Evolutionary conservation across 192 early-diverging fungal genomes (phyloP), one percentile per base, ranked within the genome.

Genomic region (Coemansia sp.): DNA sequence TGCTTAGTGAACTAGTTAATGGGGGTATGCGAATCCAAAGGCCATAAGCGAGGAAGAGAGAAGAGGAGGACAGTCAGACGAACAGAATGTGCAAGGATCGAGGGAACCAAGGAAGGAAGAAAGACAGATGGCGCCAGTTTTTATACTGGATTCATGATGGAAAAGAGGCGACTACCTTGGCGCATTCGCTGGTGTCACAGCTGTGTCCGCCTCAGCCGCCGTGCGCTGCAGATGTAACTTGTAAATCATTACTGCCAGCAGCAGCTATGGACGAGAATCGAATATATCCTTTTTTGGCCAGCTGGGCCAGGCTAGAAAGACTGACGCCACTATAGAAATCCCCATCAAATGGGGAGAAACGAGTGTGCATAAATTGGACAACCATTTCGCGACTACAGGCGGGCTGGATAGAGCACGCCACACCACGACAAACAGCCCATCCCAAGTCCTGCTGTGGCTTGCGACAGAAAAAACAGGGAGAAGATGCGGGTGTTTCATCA

Each of bases 281-380:
- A 48, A 48, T 48, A 25, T 48, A 48, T 48, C 52, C 30, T 54
- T 54, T 54, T 54, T 31, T 17, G 52, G 52, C 30, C n/a, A 31
- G 52, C 15, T 14, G 14, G 52, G 3, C 20, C 17, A 54, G 19
- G 7, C 33, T 31, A 30, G 17, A 54, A n/a, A 54, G 29, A n/a
- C 11, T 13, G n/a, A 15, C 52, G 52, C 52, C 52, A 54, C 52
- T 30, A 54, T 4, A 15, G n/a, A n/a, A n/a, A 47, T 17, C 17
- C 22, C 30, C 2, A 2, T 29, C 50, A 28, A 53, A 30, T 13
- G 19, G 15, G 25, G 11, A 8, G 38, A 13, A 17, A 41, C 3
- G 1, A 17, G 38, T 4, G 2, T 61, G 59, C 59, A 61, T 61
- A 61, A 41, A 37, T 50, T 61, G 44, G 19, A 19, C 33, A n/a